Evolutionary conservation across 2,329 filamentous ascomycete genomes (phyloP), one percentile per base, ranked within the genome.

Genomic region (Colletotrichum liaoningense): DNA sequence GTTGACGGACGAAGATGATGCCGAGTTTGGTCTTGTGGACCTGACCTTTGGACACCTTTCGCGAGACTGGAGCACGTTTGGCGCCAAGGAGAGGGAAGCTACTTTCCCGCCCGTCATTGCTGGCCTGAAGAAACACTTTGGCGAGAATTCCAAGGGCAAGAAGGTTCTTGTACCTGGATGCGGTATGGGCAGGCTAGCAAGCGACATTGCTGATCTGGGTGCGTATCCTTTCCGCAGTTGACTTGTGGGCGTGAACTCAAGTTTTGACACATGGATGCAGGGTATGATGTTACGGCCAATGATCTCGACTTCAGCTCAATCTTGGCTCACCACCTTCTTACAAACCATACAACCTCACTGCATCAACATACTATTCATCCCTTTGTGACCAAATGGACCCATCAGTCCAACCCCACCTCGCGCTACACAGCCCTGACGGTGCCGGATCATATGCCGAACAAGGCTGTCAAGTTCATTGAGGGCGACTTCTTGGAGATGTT

Each of bases 341-440:
- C 24, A 16, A 49, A 63, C 24, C 59, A 63, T 14, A 63, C 38
- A 8, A 30, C 2, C 24, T 63, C 24, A 7, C 59, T 63, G 12
- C 59, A 63, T 16, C 22, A 63, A 24, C 38, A 63, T 28, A 63
- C 24, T 30, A 8, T 63, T 9, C 38, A 63, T 24, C 59, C 59
- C 24, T 63, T 63, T 28, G 59, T 49, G 59, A 63, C 59, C 59
- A 49, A 63, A 52, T 63, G 38, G 38, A 49, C 59, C 2, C 59
- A 63, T 35, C 59, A 63, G 38, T 11, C 59, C 19, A 77, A 81
- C 58, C 79, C 79, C 38, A 83, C 81, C 74, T 63, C 49, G 4
- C 42, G 42, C 42, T 49, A 49, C 19, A n/a, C 42, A 3, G 42
- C 42, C 7, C 42, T 49, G 42, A 49, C 42, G 7, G 42, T 49